A percentile compares a stretch with the other conserved stretches of the same genome.
Evolutionary conservation across 305 asterid species (phyloP).

Genomic region (Striga hermonthica): DNA sequence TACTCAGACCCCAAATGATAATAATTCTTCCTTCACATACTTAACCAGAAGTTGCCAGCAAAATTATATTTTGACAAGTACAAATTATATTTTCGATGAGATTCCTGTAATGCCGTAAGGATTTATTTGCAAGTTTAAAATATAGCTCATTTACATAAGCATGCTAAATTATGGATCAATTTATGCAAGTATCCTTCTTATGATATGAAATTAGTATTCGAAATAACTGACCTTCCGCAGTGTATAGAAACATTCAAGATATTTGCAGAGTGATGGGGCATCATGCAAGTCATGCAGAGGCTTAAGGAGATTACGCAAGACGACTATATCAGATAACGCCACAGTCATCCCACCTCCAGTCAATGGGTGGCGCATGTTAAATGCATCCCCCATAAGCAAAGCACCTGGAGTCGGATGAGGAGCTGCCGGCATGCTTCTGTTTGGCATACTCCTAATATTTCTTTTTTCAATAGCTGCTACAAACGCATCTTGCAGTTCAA

Average conservation of each 20-base stretch:
- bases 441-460: conserved; percentile 84
- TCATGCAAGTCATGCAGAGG: conserved; percentile 65
- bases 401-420: conserved; percentile 94
- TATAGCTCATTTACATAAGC: too few species aligned
- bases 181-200: not conserved
- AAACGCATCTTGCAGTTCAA: conserved; percentile 55
- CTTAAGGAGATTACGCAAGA: conserved; percentile 70
- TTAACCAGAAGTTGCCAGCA: too few species aligned
- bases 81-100: too few species aligned
- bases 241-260: conserved; percentile 84
- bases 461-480: conserved; percentile 69
- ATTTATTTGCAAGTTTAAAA: too few species aligned
- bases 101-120: too few species aligned
- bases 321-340: conserved; percentile 79
- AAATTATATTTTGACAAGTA: too few species aligned
- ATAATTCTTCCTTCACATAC: too few species aligned
- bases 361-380: conserved; percentile 90
- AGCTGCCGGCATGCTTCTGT: conserved; percentile 94
- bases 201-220: not conserved
- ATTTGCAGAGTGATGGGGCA: conserved; percentile 66
- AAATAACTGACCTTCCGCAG: conserved; percentile 62
- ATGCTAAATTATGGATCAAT: not conserved
- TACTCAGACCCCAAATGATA: too few species aligned
- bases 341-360: conserved; percentile 98
- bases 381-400: conserved; percentile 89